A percentile compares a stretch with the other conserved stretches of the same genome.
Conservation (phyloP, 2,329 filamentous ascomycete genomes). For the Aureobasidium zeae region DNA sequence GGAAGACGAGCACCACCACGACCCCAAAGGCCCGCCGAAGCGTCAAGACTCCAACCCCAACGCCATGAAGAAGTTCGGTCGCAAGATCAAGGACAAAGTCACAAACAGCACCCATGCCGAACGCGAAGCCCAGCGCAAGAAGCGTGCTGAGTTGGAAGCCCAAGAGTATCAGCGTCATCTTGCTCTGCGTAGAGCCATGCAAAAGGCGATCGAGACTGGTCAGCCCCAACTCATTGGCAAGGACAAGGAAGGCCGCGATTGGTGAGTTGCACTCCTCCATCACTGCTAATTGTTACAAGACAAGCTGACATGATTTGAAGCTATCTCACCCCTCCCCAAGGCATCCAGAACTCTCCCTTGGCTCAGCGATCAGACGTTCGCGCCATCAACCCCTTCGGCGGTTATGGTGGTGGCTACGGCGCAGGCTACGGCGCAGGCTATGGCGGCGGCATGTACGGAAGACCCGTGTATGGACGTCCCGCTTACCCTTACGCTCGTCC, state of each 20-base stretch:
- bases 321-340: slow-evolving; percentile 49
- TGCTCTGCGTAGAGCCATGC: slow-evolving; percentile 42
- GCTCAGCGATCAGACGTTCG: background rate
- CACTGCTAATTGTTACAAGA: too few relatives aligned
- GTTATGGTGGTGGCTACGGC: slow-evolving; percentile 16
- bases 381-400: slow-evolving; percentile 7
- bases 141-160: slow-evolving; percentile 43
- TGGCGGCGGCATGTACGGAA: slow-evolving; percentile 21
- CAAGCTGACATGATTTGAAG: too few relatives aligned
- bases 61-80: slow-evolving; percentile 36
- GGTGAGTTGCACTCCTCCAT: too few relatives aligned
- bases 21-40: slow-evolving; percentile 19
- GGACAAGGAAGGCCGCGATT: slow-evolving; percentile 44
- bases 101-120: slow-evolving; percentile 49
- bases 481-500: slow-evolving; percentile 39
- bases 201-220: slow-evolving; percentile 43
- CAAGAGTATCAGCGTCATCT: slow-evolving; percentile 46
- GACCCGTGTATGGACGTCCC: slow-evolving; percentile 43
- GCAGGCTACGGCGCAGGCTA: slow-evolving; percentile 19
- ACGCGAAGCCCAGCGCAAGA: slow-evolving; percentile 38
- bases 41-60: slow-evolving; percentile 22
- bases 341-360: slow-evolving; percentile 19
- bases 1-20: slow-evolving; percentile 36
- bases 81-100: slow-evolving; percentile 51
- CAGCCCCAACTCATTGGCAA: slow-evolving; percentile 48